Evolutionary conservation across 495 filamentous ascomycete genomes (phyloP), one percentile per base, ranked within the genome.

Genomic region (Aspergillus nanangensis): DNA sequence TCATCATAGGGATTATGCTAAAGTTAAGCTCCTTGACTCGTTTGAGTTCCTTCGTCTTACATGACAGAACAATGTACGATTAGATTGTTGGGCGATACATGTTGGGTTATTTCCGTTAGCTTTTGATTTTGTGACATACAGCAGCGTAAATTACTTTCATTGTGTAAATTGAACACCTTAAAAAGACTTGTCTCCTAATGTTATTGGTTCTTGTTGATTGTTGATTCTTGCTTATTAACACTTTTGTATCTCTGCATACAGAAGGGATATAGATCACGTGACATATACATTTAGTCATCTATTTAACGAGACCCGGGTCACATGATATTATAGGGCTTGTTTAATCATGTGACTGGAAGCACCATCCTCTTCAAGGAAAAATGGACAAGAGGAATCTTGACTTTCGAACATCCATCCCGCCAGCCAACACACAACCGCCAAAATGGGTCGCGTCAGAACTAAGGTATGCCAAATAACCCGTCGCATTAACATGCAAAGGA

Each of bases 381-480:
- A 29, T 29, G 25, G 25, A 29, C 25, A 11, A 11, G 25, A 29
- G 35, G 19, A 39, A 35, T 42, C 56, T 48, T 47, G 25, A 43
- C 19, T 37, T 39, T 46, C 44, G 58, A 69, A 65, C 58, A 65
- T 62, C 54, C 60, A 46, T 62, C 58, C 66, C 66, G 58, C 59
- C 63, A 63, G 51, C n/a, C n/a, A n/a, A n/a, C 54, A 57, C 50
- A 38, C 48, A 92, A 31, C 19, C 45, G 45, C 45, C 45, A 62
- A 57, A 29, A 47, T 47, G 45, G 45, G 45, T 47, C 45, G 45
- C 45, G 45, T 69, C 62, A 51, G 57, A 20, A 59, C 52, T 40
- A 57, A 82, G 66, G 67, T 74, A 43, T 51, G 15, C 22, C 22
- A 34, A 37, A 38, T 9, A n/a, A 45, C n/a, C n/a, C n/a, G n/a